Conservation (phyloP, 495 filamentous ascomycete genomes). For the Trichocladium antarcticum region DNA sequence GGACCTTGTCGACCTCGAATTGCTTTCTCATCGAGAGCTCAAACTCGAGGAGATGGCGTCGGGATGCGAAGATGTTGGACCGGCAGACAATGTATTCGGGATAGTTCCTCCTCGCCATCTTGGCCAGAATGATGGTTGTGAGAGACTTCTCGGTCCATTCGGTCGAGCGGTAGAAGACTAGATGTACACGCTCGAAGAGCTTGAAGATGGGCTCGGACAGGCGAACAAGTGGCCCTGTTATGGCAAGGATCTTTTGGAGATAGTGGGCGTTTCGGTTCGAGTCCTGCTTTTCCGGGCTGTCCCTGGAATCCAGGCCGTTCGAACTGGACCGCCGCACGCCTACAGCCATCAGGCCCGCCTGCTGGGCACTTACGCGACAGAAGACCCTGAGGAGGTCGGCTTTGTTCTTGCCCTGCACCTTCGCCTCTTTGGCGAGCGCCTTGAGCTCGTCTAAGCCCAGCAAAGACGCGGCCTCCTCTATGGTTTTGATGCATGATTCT, state of each 20-base stretch:
- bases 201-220: conserved; percentile 62
- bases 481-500: conserved; percentile 54
- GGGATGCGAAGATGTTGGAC: conserved; percentile 76
- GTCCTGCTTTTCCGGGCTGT: conserved; percentile 17
- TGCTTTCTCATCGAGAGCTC: conserved; percentile 78
- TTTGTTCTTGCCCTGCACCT: conserved; percentile 83
- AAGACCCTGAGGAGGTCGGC: conserved; percentile 63
- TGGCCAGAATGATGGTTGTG: conserved; percentile 87
- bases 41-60: conserved; percentile 69
- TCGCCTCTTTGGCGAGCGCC: conserved; percentile 71
- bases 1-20: conserved; percentile 67
- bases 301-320: conserved; percentile 28
- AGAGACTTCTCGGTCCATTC: conserved; percentile 97
- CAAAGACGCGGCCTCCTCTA: conserved; percentile 78
- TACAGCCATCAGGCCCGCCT: conserved; percentile 56
- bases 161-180: conserved; percentile 92
- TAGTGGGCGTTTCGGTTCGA: conserved; percentile 35
- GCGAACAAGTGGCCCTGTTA: conserved; percentile 72
- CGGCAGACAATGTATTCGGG: conserved; percentile 84
- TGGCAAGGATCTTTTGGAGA: conserved; percentile 60
- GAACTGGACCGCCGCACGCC: conserved; percentile 44
- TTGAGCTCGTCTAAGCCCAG: conserved; percentile 81
- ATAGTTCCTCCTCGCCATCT: conserved; percentile 76
- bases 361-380: conserved; percentile 56
- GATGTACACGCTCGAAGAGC: conserved; percentile 85